Conservation (phyloP, 2,329 filamentous ascomycete species). For the Aspergillus sclerotialis region DNA sequence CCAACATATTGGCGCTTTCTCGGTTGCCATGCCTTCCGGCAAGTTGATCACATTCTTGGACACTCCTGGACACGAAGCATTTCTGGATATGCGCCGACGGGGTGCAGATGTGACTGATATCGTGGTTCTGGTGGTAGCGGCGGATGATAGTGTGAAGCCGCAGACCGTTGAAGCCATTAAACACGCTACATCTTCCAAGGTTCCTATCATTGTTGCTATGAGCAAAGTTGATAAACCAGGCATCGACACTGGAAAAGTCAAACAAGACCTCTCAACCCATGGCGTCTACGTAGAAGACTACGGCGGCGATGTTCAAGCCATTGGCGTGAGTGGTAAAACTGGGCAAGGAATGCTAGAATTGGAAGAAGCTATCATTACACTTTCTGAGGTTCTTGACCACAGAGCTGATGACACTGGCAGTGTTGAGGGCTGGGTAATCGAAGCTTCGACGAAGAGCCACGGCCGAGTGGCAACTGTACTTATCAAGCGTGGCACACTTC, state of each 20-base stretch:
- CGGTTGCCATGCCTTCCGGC: slow-evolving; percentile 76
- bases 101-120: slow-evolving; percentile 96
- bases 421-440: slow-evolving; percentile 89
- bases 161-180: slow-evolving; percentile 95
- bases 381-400: slow-evolving; percentile 86
- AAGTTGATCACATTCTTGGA: slow-evolving; percentile 95
- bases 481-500: slow-evolving; percentile 78
- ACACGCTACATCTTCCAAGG: slow-evolving; percentile 77
- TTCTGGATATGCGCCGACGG: slow-evolving; percentile 89
- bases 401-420: slow-evolving; percentile 69
- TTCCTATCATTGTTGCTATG: slow-evolving; percentile 95
- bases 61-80: slow-evolving; percentile 92
- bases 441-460: slow-evolving; percentile 77
- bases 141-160: slow-evolving; percentile 95
- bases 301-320: slow-evolving; percentile 88
- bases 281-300: slow-evolving; percentile 91
- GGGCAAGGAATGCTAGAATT: slow-evolving; percentile 85
- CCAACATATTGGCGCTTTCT: slow-evolving; percentile 96
- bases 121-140: slow-evolving; percentile 88
- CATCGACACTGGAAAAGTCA: slow-evolving; percentile 73
- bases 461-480: slow-evolving; percentile 86
- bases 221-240: slow-evolving; percentile 93
- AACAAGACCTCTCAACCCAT: slow-evolving; percentile 74
- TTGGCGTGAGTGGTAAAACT: slow-evolving; percentile 87
- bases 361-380: slow-evolving; percentile 79